Base-by-base conservation (phyloP, 352 stramenopile genomes). In the Pythium diclinum region DNA sequence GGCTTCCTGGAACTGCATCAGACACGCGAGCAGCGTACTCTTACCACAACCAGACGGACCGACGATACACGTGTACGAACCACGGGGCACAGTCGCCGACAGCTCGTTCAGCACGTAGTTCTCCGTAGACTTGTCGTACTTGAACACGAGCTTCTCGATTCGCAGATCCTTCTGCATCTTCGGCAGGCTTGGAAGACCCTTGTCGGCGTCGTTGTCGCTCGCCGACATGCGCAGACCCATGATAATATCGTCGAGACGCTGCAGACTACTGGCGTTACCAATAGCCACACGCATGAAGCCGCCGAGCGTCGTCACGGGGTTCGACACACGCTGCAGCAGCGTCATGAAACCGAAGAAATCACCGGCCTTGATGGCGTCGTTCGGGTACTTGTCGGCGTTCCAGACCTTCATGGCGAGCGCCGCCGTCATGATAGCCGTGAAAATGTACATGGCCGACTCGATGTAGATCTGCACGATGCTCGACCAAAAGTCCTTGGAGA, bases 391-490 rank as follows among this genome's bases (percentile, higher is more conserved):
- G 3, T 23, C 30, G 4, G 34, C 40, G 56, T 85, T 80, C 79
- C 80, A 94, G 28, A 95, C 87, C 56, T 95, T 95, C 77, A 92
- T 91, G 0, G 87, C 77, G 33, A 96, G 65, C 30, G 85, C 91
- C 11, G 85, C 78, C 36, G 83, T 94, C 79, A 96, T 91, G 65
- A 94, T 88, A 7, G 86, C 83, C 52, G 87, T 86, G 71, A 96
- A 96, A 71, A 94, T 92, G 72, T 91, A 95, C 87, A 96, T 96
- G 23, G 83, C 84, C 40, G 83, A 92, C 63, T 94, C 86, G 53
- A 96, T 92, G 77, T 96, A 94, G 55, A 96, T 96, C 72, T 96
- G 87, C 61, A 96, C 87, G 53, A 96, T 81, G 60, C 85, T 92
- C 33, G 85, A 90, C 87, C 87, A 96, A 52, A 96, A 94, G 59